phyloP scores from a whole-genome alignment of 208 protist species.

The Leishmania aethiopica region DNA sequence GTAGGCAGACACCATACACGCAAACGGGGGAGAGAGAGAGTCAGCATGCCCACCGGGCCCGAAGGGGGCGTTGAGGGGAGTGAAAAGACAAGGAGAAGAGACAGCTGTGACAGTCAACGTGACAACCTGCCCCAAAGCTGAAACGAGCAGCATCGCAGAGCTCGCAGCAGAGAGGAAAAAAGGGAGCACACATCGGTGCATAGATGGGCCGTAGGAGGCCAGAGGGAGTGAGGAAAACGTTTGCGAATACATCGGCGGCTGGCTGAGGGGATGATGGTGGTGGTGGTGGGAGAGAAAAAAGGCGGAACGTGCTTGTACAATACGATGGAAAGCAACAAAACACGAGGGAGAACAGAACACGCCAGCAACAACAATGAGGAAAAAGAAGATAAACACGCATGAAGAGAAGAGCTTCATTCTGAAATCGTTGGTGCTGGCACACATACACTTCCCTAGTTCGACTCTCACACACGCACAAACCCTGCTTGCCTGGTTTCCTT shows the following conservation, averaged over 20 bases:
- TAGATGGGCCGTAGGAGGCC: not conserved
- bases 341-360: too few relatives aligned
- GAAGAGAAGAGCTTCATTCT: not conserved
- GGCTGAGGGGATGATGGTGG: not conserved
- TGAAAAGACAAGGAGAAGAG: not conserved
- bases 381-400: not conserved
- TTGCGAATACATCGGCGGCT: not conserved
- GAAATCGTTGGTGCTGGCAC: not conserved
- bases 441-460: not conserved
- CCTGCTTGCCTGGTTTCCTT: not conserved
- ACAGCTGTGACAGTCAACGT: not conserved
- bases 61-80: not conserved
- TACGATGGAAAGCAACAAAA: not conserved
- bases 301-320: not conserved
- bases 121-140: not conserved
- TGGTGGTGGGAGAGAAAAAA: not conserved
- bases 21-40: not conserved
- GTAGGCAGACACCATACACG: not conserved
- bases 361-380: not conserved
- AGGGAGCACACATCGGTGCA: not conserved
- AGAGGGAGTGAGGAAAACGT: not conserved
- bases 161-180: not conserved
- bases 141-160: not conserved
- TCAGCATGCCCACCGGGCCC: not conserved
- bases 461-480: not conserved